Evolutionary conservation across 2,329 filamentous ascomycete species (phyloP).

Genomic region (Fusarium nematophilum): DNA sequence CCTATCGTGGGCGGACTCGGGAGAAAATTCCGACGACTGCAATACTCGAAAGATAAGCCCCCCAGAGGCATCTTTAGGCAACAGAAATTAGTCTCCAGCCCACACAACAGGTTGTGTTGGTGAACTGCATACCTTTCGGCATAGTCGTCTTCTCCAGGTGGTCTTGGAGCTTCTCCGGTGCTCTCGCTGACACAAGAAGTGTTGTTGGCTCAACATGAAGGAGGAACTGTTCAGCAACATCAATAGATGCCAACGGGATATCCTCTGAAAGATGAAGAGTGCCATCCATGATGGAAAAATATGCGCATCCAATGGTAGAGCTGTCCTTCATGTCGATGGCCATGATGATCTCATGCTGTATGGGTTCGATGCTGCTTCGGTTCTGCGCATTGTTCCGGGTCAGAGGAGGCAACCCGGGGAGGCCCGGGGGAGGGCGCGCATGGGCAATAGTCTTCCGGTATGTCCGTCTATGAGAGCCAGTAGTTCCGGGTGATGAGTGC

Average conservation of each 20-base stretch:
- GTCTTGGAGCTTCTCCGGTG: slow-evolving; percentile 53
- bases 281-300: slow-evolving; percentile 78
- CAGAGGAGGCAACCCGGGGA: background rate
- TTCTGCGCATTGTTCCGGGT: slow-evolving; percentile 1
- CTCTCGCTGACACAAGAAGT: slow-evolving; percentile 63
- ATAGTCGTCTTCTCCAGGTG: slow-evolving; percentile 43
- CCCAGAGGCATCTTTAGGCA: slow-evolving; percentile 4
- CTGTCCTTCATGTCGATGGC: slow-evolving; percentile 80
- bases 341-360: slow-evolving; percentile 74
- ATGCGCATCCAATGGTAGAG: slow-evolving; percentile 82
- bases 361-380: slow-evolving; percentile 18
- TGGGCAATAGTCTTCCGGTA: background rate
- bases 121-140: slow-evolving; percentile 19
- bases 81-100: slow-evolving; percentile 1
- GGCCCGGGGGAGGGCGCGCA: background rate
- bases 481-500: slow-evolving; percentile 16
- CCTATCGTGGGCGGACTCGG: slow-evolving; percentile 73
- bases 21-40: slow-evolving; percentile 78
- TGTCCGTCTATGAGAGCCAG: too few species aligned
- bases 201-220: slow-evolving; percentile 66
- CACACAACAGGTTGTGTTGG: background rate
- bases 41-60: slow-evolving; percentile 69
- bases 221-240: slow-evolving; percentile 72
- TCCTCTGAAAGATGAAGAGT: slow-evolving; percentile 83
- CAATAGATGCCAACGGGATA: slow-evolving; percentile 73